A percentile compares a stretch with the other conserved stretches of the same genome.
These are phyloP conservation scores for Eutrema heterophyllum DNA, from an alignment of 345 rosid species.

Conservation along the genomic window DNA sequence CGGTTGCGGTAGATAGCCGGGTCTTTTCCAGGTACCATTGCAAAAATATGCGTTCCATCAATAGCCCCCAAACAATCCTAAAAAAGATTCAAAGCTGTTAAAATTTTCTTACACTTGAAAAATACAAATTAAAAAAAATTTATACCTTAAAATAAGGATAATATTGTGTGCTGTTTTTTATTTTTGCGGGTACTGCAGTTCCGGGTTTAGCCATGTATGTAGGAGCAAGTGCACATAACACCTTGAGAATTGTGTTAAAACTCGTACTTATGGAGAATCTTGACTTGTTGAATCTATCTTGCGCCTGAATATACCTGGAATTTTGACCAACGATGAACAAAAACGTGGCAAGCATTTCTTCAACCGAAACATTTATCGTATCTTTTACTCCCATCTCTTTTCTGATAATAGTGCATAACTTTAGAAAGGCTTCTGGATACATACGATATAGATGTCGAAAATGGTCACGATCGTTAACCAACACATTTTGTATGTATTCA, in stretches of 20 bases:
- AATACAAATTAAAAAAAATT: too few relatives aligned
- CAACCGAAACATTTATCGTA: too few relatives aligned
- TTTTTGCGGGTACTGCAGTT: not conserved
- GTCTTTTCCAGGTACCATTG: not conserved
- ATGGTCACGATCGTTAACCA: not conserved
- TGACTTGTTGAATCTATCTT: not conserved
- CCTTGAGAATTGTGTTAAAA: not conserved
- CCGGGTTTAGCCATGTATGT: not conserved
- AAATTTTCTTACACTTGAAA: too few relatives aligned
- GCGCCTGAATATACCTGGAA: not conserved
- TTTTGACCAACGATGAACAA: not conserved
- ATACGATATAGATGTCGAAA: not conserved
- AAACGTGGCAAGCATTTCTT: too few relatives aligned
- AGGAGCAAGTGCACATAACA: not conserved
- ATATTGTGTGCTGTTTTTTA: not conserved
- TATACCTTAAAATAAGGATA: not conserved
- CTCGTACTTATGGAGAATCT: constrained; percentile 6
- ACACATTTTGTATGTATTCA: not conserved
- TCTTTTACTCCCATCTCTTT: not conserved
- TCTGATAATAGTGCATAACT: not conserved
- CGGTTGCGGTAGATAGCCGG: not conserved
- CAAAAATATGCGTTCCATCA: not conserved
- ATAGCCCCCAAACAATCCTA: not conserved
- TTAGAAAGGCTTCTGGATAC: not conserved
- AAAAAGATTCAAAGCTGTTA: not conserved